Evolutionary conservation across 2,329 filamentous ascomycete genomes (phyloP), one percentile per base, ranked within the genome.

Genomic region (Hypoxylon sp.): DNA sequence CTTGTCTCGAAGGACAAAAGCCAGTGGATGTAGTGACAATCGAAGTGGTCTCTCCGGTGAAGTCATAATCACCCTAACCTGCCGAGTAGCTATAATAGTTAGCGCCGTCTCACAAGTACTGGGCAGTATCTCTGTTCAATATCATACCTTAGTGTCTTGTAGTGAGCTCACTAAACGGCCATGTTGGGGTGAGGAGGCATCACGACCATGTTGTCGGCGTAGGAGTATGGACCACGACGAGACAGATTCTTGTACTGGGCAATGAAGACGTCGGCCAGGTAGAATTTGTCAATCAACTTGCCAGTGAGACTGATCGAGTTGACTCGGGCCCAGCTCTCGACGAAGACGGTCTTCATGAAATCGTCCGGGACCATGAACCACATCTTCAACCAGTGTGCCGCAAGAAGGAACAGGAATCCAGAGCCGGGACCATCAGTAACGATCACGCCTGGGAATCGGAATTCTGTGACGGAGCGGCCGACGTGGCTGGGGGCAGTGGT

Each of bases 261-360:
- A 57, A 97, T 79, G 75, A 97, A 92, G 52, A 90, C 82, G 79
- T 97, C 93, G 51, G 92, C 92, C 43, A 97, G 80, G 49, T 83
- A 81, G 1, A 82, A 82, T 70, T 83, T 81, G 63, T 91, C 80
- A 63, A 99, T 82, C 38, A 98, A 81, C 76, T 88, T 90, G 0
- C 95, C 96, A 38, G 93, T 97, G 65, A 98, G 79, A 81, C 95
- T 98, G 70, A 98, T 80, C 11, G 88, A 90, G 71, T 86, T 90
- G 14, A 97, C 92, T 14, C 96, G 87, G 2, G 96, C 95, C 91
- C 94, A 98, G 19, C 92, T 96, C 83, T 99, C 96, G 28, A 98
- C 87, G 78, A 96, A 99, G 13, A 98, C 83, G 9, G 92, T 90
- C 68, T 89, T 88, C 82, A 95, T 90, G 69, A 86, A 86, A 28